Evolutionary conservation across 805 yeast genomes (phyloP), one percentile per base, ranked within the genome.

Genomic region (Pichia phayaonensis): DNA sequence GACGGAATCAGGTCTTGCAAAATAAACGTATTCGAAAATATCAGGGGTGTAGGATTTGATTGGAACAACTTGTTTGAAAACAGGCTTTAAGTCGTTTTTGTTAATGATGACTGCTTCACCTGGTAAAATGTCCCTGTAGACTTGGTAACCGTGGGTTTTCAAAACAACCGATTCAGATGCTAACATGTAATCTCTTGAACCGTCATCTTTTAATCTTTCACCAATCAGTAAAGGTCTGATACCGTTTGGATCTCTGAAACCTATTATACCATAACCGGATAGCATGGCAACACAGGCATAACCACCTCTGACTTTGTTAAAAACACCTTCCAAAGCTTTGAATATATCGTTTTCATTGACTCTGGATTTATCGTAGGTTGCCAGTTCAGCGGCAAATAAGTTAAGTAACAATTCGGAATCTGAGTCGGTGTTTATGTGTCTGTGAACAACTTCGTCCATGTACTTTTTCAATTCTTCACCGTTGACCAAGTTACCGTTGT

Each of bases 21-120:
- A 94, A 71, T 94, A 94, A 44, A 94, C 99, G 66, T 90, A 94
- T 70, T 94, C 99, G 61, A 94, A 94, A 55, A 94, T 82, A 71
- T 95, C 98, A 8, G 99, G 99, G 16, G 97, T 83, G 69, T 90
- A 90, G 2, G 84, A 70, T 64, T 76, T 74, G 56, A 83, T 77
- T 54, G 86, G 84, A 10, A 84, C 94, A 44, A 92, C 90, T 71
- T 94, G 98, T 59, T 80, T 80, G 67, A 86, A 83, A 66, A 88
- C 90, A 11, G 97, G 96, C 38, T 42, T 51, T 67, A 80, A 73
- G 45, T 81, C 73, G 58, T 77, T 79, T 68, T 92, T 90, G 54
- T 90, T 90, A 60, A 92, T 85, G 57, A 94, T 86, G 42, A 94
- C 96, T 18, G 97, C 98, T 71, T 94, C 97, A 62, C 99, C 99